Evolutionary conservation across 2,329 filamentous ascomycete species (phyloP).

Genomic region (Diaporthe ampelina): DNA sequence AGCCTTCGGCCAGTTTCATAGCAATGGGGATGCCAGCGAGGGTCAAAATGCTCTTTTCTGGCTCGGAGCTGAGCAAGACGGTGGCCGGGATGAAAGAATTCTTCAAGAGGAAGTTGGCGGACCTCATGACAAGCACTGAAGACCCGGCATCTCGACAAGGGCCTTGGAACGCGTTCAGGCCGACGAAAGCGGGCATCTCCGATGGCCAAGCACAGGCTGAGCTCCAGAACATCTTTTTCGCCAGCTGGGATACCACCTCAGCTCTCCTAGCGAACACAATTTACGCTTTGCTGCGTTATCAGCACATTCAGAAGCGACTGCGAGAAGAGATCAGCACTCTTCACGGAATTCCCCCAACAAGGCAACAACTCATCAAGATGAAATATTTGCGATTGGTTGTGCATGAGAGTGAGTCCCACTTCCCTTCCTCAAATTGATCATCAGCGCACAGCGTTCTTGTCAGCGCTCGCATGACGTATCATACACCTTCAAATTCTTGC

Average conservation of each 20-base stretch:
- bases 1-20: constrained; percentile 37
- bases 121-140: constrained; percentile 26
- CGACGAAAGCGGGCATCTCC: constrained; percentile 35
- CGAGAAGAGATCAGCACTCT: constrained; percentile 34
- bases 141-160: neutral
- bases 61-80: constrained; percentile 9
- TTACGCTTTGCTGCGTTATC: constrained; percentile 28
- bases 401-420: constrained; percentile 31
- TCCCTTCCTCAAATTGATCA: neutral
- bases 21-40: constrained; percentile 36
- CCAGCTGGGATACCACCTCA: constrained; percentile 41
- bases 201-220: constrained; percentile 36
- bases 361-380: constrained; percentile 27
- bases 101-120: constrained; percentile 33
- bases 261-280: constrained; percentile 37
- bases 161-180: constrained; percentile 34
- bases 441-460: neutral
- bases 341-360: constrained; percentile 15
- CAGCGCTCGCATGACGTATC: neutral
- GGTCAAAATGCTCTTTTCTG: constrained; percentile 26
- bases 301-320: constrained; percentile 20
- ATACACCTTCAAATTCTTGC: neutral
- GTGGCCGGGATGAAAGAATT: constrained; percentile 41
- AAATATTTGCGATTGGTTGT: constrained; percentile 34
- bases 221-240: constrained; percentile 41